A percentile compares a stretch with the other conserved stretches of the same genome.
phyloP scores from a whole-genome alignment of 805 yeast genomes.

The Debaryomyces prosopidis region DNA sequence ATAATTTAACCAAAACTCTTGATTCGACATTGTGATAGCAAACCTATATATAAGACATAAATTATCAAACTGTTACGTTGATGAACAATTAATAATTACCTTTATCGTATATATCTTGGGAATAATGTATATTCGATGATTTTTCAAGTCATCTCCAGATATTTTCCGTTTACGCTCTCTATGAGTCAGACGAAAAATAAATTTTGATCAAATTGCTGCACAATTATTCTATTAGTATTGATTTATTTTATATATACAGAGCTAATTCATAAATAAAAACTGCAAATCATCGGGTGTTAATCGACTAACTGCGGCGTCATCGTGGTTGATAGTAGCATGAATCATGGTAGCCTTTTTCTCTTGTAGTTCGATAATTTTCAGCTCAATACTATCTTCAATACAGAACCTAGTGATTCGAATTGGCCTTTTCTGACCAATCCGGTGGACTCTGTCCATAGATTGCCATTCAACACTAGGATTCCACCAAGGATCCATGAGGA shows the following conservation, averaged over 20 bases:
- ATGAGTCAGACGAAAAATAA: not conserved
- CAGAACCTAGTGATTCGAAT: slow-evolving; percentile 89
- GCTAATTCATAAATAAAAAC: slow-evolving; percentile 81
- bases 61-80: not conserved
- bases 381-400: slow-evolving; percentile 95
- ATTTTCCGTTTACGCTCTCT: not conserved
- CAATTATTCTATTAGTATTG: not conserved
- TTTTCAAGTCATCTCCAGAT: not conserved
- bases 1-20: slow-evolving; percentile 56
- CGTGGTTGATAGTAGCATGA: slow-evolving; percentile 91
- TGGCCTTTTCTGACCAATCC: slow-evolving; percentile 95
- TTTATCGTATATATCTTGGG: not conserved
- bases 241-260: not conserved
- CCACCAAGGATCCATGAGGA: slow-evolving; percentile 99
- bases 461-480: slow-evolving; percentile 99
- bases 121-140: not conserved
- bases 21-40: slow-evolving; percentile 16
- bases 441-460: slow-evolving; percentile 95
- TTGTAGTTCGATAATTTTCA: slow-evolving; percentile 91
- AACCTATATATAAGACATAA: not conserved
- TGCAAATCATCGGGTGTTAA: slow-evolving; percentile 94
- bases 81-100: not conserved
- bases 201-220: not conserved
- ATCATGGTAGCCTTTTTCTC: slow-evolving; percentile 99
- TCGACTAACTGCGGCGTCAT: slow-evolving; percentile 84